Base-by-base conservation (phyloP, 805 yeast genomes). In the Cyberlindnera maritima region DNA sequence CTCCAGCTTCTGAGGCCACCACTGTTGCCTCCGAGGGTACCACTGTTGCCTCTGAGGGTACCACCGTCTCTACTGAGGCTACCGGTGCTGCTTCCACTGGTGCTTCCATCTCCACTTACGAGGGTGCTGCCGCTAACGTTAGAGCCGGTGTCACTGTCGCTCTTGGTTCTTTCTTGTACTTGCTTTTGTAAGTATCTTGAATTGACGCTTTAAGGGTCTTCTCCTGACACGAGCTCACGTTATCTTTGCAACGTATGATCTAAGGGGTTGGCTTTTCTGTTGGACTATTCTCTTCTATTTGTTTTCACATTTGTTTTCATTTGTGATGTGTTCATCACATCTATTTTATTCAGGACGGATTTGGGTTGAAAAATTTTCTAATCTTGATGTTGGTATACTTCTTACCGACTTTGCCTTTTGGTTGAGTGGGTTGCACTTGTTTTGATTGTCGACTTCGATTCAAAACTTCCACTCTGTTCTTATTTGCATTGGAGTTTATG, bases 91-190 rank as follows among this genome's bases (percentile, higher is more conserved):
- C 43, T 29, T 13, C 46, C 19, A 3, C 41, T 14, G 33, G 48
- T 11, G 44, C 36, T 43, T 25, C 47, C 18, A 18, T 44, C 32
- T 43, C 49, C 19, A 46, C 53, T 20, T 46, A 17, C 43, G 43
- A 31, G 20, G 54, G 58, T 54, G 60, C 60, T 31, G 61, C 55
- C 47, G 53, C 54, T 39, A 52, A 54, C 52, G 50, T 57, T 21
- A 51, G 47, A 45, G 60, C 50, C 41, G 57, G 57, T 53, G 41
- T 48, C 40, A 49, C 63, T 41, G 47, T 58, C 28, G 65, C 61
- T 48, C 44, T 62, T 43, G 66, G 60, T 52, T 61, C 62, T 48
- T 54, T 62, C 44, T 54, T 63, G 32, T 59, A 51, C 61, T 58
- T 59, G 49, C 58, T 62, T 37, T 50, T 62, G 51, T 61, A 57